A percentile compares a stretch with the other conserved stretches of the same genome.
These are phyloP conservation scores for Paraglomus brasilianum DNA, from an alignment of 192 early-diverging fungal species.

Conservation along the genomic window DNA sequence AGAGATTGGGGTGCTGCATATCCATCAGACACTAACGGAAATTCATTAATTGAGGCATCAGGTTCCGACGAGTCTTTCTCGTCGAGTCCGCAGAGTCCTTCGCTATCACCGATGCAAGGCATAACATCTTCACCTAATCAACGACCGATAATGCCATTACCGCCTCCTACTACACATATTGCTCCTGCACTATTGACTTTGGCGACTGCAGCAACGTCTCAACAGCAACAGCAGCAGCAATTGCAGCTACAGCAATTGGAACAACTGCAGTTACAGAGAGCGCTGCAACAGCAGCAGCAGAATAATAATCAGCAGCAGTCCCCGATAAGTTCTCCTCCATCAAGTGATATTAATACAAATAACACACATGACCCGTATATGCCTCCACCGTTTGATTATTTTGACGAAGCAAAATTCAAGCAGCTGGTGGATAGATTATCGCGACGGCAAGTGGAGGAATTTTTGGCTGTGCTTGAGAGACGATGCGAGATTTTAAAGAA, in stretches of 20 bases:
- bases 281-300: background rate
- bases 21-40: background rate
- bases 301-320: too few species aligned
- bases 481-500: conserved; percentile 50
- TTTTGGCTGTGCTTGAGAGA: conserved; percentile 54
- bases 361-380: background rate
- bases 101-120: background rate
- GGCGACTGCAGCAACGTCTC: conserved; percentile 23
- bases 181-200: conserved; percentile 30
- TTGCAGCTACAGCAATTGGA: background rate
- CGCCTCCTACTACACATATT: conserved; percentile 10
- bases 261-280: background rate
- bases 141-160: conserved; percentile 18
- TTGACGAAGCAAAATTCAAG: conserved; percentile 43
- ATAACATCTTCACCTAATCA: conserved; percentile 22
- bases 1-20: conserved; percentile 38
- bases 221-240: conserved; percentile 11
- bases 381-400: conserved; percentile 19
- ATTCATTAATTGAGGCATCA: background rate
- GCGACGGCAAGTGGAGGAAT: conserved; percentile 51
- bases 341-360: background rate
- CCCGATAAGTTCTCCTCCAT: too few species aligned
- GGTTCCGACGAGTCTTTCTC: conserved; percentile 1
- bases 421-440: conserved; percentile 47
- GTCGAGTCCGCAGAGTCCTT: conserved; percentile 13